A percentile compares a stretch with the other conserved stretches of the same genome.
phyloP scores from a whole-genome alignment of 345 rosid genomes.

The Syzygium jambos region DNA sequence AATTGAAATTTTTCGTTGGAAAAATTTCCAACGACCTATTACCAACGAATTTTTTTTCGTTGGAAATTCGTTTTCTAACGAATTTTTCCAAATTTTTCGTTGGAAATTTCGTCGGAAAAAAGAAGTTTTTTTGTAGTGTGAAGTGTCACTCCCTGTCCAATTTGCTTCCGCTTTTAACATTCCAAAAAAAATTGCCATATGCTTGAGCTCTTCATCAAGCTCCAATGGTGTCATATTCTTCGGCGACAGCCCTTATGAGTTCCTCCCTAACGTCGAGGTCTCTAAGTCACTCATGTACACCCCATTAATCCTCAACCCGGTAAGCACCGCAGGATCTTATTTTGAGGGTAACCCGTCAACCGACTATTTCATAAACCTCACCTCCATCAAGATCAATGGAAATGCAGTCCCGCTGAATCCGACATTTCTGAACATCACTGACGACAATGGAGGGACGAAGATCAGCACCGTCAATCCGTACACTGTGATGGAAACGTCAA shows the following conservation, averaged over 20 bases:
- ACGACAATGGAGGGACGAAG: constrained; percentile 55
- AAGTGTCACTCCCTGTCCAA: constrained; percentile 14
- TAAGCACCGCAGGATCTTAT: constrained; percentile 2
- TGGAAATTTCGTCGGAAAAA: too few species aligned
- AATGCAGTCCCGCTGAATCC: constrained; percentile 19
- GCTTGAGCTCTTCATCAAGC: constrained; percentile 13
- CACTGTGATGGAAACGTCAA: constrained; percentile 45
- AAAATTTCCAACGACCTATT: too few species aligned
- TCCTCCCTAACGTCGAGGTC: constrained; percentile 22
- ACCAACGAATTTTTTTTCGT: too few species aligned
- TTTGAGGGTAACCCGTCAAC: constrained; percentile 14
- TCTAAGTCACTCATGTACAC: constrained; percentile 29
- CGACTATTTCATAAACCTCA: constrained; percentile 33
- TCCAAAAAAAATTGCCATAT: constrained; percentile 16
- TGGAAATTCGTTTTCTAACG: too few species aligned
- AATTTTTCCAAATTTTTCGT: too few species aligned
- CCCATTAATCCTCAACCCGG: constrained; percentile 26
- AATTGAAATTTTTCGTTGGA: too few species aligned
- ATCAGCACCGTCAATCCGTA: constrained; percentile 66
- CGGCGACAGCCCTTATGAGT: constrained; percentile 19
- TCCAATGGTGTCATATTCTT: constrained; percentile 23
- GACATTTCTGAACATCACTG: constrained; percentile 15
- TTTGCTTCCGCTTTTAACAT: constrained; percentile 15
- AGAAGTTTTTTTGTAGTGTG: too few species aligned
- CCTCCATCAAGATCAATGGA: constrained; percentile 22